Conservation (phyloP, 768 basidiomycete genomes). For the Harrya chromipes region DNA sequence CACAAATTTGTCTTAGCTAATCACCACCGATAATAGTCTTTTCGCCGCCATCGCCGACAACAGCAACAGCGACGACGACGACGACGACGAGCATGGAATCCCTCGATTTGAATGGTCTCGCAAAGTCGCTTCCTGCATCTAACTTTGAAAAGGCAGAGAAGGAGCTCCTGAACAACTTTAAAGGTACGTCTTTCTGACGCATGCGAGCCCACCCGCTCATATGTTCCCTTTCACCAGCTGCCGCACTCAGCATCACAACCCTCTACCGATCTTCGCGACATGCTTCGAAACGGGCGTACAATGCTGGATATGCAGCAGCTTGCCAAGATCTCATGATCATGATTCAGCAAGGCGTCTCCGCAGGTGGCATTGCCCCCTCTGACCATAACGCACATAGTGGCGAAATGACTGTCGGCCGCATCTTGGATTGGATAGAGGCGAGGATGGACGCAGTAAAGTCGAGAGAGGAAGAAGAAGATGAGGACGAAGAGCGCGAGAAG, state of each 20-base stretch:
- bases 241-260: conserved; percentile 81
- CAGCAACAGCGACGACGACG: conserved; percentile 9
- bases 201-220: conserved; percentile 15
- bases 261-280: conserved; percentile 77
- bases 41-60: not conserved
- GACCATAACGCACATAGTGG: conserved; percentile 45
- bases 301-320: conserved; percentile 74
- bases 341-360: conserved; percentile 81
- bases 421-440: conserved; percentile 86
- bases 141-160: conserved; percentile 77
- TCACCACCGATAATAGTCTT: not conserved
- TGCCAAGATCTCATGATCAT: conserved; percentile 79
- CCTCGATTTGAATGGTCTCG: conserved; percentile 76
- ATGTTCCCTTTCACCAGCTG: conserved; percentile 48
- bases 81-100: conserved; percentile 53
- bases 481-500: conserved; percentile 70
- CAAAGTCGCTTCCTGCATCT: conserved; percentile 65
- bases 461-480: conserved; percentile 78
- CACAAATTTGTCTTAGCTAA: conserved; percentile 2
- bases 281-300: conserved; percentile 77
- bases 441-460: conserved; percentile 72
- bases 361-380: conserved; percentile 42
- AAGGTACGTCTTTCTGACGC: conserved; percentile 44
- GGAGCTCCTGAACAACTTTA: conserved; percentile 77
- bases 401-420: conserved; percentile 72